These are phyloP conservation scores for Exserohilum rostratum DNA, from an alignment of 2,329 filamentous ascomycete species.

Conservation along the genomic window DNA sequence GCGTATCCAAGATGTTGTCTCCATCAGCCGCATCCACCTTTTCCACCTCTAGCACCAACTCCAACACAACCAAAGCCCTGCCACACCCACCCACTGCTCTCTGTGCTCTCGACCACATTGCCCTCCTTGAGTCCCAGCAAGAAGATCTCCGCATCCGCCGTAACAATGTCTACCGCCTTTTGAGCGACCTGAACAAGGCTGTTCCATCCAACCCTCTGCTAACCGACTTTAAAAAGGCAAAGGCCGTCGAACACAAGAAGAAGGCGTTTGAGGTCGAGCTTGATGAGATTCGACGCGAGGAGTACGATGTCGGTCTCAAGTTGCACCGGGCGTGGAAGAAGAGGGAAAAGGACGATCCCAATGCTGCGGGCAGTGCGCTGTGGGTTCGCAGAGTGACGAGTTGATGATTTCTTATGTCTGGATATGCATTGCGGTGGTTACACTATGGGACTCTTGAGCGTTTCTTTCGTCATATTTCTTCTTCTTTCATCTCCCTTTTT, in stretches of 20 bases:
- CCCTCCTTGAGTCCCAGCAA: constrained; percentile 47
- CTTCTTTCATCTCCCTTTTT: background rate
- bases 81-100: constrained; percentile 46
- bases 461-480: background rate
- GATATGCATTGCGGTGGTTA: background rate
- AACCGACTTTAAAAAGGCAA: constrained; percentile 44
- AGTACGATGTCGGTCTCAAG: constrained; percentile 50
- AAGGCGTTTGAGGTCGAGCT: constrained; percentile 47
- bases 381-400: constrained; percentile 50
- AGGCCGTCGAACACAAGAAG: constrained; percentile 44
- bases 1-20: constrained; percentile 20
- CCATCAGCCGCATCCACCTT: constrained; percentile 22
- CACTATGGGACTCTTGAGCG: too few relatives aligned
- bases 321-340: constrained; percentile 49
- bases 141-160: constrained; percentile 48
- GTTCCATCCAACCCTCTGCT: constrained; percentile 48
- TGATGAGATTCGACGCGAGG: constrained; percentile 44
- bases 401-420: background rate
- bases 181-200: constrained; percentile 44
- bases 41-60: constrained; percentile 28
- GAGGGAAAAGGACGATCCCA: constrained; percentile 47
- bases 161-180: constrained; percentile 45
- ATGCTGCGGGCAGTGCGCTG: constrained; percentile 39
- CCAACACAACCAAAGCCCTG: constrained; percentile 45
- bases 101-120: constrained; percentile 43